Evolutionary conservation across 2,329 filamentous ascomycete genomes (phyloP).

Genomic region (Aulographum hederae): DNA sequence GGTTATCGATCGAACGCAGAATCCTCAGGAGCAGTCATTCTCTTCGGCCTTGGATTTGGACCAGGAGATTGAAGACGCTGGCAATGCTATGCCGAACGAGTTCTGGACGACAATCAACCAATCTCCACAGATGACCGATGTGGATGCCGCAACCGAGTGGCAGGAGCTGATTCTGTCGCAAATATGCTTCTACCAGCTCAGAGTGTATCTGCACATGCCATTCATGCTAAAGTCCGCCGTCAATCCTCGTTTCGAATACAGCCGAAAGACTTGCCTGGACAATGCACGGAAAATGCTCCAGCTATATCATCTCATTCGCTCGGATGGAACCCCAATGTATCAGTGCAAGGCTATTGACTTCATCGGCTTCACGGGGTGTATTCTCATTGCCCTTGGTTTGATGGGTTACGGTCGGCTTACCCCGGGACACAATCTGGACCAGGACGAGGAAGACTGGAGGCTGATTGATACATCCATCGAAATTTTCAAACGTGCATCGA

Average conservation of each 20-base stretch:
- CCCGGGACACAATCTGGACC: conserved; percentile 8
- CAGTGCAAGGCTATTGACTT: conserved; percentile 30
- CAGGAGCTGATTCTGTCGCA: conserved; percentile 21
- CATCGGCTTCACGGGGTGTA: conserved; percentile 25
- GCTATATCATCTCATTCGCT: conserved; percentile 20
- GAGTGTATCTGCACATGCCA: conserved; percentile 26
- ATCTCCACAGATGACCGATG: conserved; percentile 8
- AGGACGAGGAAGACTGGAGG: conserved; percentile 17
- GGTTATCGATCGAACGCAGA: conserved; percentile 25
- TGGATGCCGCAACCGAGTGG: conserved; percentile 16
- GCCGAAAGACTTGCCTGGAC: conserved; percentile 19
- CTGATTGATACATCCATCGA: conserved; percentile 21
- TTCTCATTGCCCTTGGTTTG: conserved; percentile 24
- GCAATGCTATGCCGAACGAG: conserved; percentile 15
- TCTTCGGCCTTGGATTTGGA: conserved; percentile 22
- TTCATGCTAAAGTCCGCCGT: conserved; percentile 22
- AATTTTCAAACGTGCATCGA: conserved; percentile 21
- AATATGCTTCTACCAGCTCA: conserved; percentile 25
- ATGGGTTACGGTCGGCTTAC: conserved; percentile 15
- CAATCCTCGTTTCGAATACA: conserved; percentile 20
- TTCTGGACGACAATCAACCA: conserved; percentile 19
- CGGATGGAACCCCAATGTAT: conserved; percentile 16
- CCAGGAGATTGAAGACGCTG: conserved; percentile 22
- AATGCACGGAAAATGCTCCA: conserved; percentile 22
- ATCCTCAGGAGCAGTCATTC: conserved; percentile 15